A percentile compares a stretch with the other conserved stretches of the same genome.
Evolutionary conservation across 176 grass and related monocot species (phyloP).

Genomic region (Miscanthus lutarioriparius): DNA sequence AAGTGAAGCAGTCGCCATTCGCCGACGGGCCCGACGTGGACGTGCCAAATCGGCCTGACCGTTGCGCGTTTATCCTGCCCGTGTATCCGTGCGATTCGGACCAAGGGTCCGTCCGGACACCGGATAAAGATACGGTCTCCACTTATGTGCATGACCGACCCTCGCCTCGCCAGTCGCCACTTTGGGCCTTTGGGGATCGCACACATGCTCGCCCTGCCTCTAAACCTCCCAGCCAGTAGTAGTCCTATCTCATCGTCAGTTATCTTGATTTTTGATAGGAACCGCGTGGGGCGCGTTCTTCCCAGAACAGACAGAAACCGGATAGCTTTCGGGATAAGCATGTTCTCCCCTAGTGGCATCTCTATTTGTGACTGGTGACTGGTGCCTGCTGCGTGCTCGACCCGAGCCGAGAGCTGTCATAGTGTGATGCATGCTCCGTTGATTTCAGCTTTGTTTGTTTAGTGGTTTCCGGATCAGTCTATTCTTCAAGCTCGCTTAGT

Average conservation of each 20-base stretch:
- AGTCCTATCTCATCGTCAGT: too few species aligned
- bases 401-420: not conserved
- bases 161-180: too few species aligned
- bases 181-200: too few species aligned
- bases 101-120: too few species aligned
- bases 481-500: not conserved
- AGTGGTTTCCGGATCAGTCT: not conserved
- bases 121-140: too few species aligned
- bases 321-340: not conserved
- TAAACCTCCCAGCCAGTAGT: too few species aligned
- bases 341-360: not conserved
- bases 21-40: too few species aligned
- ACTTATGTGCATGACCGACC: too few species aligned
- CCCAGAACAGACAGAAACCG: not conserved
- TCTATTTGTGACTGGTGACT: not conserved
- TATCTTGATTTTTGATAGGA: not conserved
- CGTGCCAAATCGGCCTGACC: not conserved
- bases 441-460: not conserved
- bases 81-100: too few species aligned
- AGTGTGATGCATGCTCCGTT: too few species aligned
- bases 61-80: not conserved
- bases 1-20: not conserved
- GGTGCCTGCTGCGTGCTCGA: not conserved
- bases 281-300: not conserved
- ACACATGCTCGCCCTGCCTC: too few species aligned